Conservation (phyloP, 148 eudicot genomes). For the Rheum nobile region DNA sequence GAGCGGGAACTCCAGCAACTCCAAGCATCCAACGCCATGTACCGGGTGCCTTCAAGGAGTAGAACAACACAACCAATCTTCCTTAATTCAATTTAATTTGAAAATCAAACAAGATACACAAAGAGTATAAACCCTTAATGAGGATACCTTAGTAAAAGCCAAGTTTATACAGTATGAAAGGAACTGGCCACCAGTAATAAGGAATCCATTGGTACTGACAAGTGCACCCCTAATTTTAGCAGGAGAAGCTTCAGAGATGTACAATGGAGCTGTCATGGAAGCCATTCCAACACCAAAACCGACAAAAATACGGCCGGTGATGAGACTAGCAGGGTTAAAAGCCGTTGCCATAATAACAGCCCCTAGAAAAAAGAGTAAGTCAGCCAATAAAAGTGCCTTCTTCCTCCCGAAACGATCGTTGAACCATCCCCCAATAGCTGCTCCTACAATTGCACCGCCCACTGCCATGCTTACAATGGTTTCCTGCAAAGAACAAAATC, state of each 20-base stretch:
- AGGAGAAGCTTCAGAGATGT: slow-evolving; percentile 67
- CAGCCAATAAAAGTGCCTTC: slow-evolving; percentile 38
- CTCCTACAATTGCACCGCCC: slow-evolving; percentile 71
- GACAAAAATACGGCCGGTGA: slow-evolving; percentile 55
- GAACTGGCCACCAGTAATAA: slow-evolving; percentile 75
- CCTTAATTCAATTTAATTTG: neutral
- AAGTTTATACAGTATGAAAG: slow-evolving; percentile 57
- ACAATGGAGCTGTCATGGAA: slow-evolving; percentile 57
- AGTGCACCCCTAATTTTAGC: slow-evolving; percentile 56
- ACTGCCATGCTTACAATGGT: slow-evolving; percentile 69
- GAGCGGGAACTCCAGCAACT: slow-evolving; percentile 59
- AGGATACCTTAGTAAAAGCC: slow-evolving; percentile 50
- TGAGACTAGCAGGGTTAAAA: slow-evolving; percentile 38
- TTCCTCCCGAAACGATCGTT: slow-evolving; percentile 54
- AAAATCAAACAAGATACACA: neutral
- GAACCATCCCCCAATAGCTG: slow-evolving; percentile 57
- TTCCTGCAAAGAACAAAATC: slow-evolving; percentile 28
- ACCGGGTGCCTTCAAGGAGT: slow-evolving; percentile 35
- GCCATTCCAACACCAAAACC: slow-evolving; percentile 76
- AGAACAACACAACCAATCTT: neutral
- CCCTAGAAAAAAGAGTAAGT: slow-evolving; percentile 46
- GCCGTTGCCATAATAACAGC: slow-evolving; percentile 56
- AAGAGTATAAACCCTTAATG: neutral
- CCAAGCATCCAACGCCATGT: slow-evolving; percentile 91
- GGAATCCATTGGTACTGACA: slow-evolving; percentile 58